Base-by-base conservation (phyloP, 768 basidiomycete species). In the Mrakia hoshinonis region DNA sequence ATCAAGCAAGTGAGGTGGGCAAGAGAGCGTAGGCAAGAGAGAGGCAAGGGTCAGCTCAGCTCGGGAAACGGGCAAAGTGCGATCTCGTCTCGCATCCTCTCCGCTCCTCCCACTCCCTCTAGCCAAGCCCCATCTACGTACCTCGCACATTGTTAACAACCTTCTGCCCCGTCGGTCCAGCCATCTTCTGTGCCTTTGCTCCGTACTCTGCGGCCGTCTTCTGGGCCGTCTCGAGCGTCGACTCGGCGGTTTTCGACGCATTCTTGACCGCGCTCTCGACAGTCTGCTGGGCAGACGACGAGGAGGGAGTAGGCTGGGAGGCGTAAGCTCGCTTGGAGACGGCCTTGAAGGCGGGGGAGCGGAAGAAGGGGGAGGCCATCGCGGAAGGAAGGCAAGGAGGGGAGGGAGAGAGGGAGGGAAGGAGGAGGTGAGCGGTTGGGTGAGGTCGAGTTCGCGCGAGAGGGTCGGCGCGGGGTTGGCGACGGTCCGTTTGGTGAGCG, bases 121-220 rank as follows among this genome's bases (percentile, higher is more conserved):
- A 2, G 2, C 12, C 31, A 6, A n/a, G 24, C 24, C 85, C 79
- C 55, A 85, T 85, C n/a, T 90, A 84, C 74, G 86, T 73, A 61
- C 82, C 82, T 0, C 85, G 86, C 66, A 84, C 81, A 67, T 51
- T 52, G 51, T 70, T 70, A 24, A 77, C 76, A n/a, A 79, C 74
- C 49, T 75, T 73, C 49, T 78, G 77, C 24, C 79, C 79, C 20
- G 79, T 73, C 11, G 80, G 80, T 62, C 80, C 80, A 55, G 78
- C 78, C 4, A 74, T 75, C 47, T 74, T 47, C 38, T 72, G 48
- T 34, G 68, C 68, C 38, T 66, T 54, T 22, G 58, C 51, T 31
- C 68, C 69, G 36, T 75, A 71, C 36, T 72, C 70, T 34, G 74
- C 62, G 67, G 76, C 77, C 29, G 76, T 77, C 71, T 78, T 79